phyloP scores from a whole-genome alignment of 73 alveolate genomes.

The Stentor roeselii region DNA sequence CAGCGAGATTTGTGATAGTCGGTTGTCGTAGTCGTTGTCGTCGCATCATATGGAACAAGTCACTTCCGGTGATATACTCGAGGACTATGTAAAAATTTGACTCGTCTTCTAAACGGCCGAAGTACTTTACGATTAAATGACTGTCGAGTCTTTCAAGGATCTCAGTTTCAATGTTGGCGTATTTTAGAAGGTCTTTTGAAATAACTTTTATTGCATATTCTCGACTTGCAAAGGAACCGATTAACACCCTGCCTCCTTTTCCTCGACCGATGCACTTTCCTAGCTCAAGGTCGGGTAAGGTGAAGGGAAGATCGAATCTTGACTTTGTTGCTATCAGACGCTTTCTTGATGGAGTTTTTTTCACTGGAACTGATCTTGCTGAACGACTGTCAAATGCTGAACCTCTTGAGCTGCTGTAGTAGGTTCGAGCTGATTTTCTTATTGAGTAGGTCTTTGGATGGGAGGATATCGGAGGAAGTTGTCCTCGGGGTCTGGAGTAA shows the following conservation, averaged over 20 bases:
- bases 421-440: neutral
- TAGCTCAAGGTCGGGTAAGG: neutral
- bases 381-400: neutral
- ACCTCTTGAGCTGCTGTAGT: neutral
- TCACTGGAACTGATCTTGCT: neutral
- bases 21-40: neutral
- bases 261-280: constrained; percentile 19
- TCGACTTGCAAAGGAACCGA: neutral
- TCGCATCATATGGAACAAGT: constrained; percentile 12
- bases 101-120: constrained; percentile 1
- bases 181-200: neutral
- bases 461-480: neutral
- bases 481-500: too few relatives aligned
- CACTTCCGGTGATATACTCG: constrained; percentile 14
- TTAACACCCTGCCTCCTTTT: neutral
- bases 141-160: neutral
- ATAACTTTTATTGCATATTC: constrained; percentile 8
- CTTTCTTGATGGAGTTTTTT: neutral
- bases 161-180: neutral
- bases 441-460: neutral
- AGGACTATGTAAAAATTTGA: constrained; percentile 4
- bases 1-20: neutral
- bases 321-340: neutral
- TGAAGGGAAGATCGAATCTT: neutral
- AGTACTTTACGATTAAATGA: neutral